A percentile compares a stretch with the other conserved stretches of the same genome.
Evolutionary conservation across 2,329 filamentous ascomycete species (phyloP).

Genomic region (Trichophyton rubrum): DNA sequence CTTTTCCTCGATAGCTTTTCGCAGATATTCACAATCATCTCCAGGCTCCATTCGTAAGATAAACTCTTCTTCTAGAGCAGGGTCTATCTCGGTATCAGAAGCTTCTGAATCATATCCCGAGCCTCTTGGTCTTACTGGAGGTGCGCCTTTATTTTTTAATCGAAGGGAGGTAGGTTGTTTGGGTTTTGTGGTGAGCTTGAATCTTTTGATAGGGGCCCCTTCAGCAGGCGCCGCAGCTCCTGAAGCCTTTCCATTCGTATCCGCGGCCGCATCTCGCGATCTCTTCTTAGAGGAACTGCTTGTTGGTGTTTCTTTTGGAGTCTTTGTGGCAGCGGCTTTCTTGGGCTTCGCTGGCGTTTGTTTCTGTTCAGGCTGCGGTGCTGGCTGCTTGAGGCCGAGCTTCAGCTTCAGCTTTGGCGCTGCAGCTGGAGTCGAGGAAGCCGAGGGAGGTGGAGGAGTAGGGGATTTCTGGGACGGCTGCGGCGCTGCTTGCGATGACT

Average conservation of each 20-base stretch:
- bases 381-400: slow-evolving; percentile 23
- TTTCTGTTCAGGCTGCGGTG: slow-evolving; percentile 9
- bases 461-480: slow-evolving; percentile 10
- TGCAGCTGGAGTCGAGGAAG: slow-evolving; percentile 15
- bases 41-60: slow-evolving; percentile 80
- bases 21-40: slow-evolving; percentile 71
- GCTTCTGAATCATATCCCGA: slow-evolving; percentile 96
- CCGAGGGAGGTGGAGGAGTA: slow-evolving; percentile 14
- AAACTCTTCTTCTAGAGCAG: slow-evolving; percentile 78
- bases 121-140: slow-evolving; percentile 58
- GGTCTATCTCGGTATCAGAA: slow-evolving; percentile 77
- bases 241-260: slow-evolving; percentile 3
- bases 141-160: slow-evolving; percentile 54
- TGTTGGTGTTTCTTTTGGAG: slow-evolving; percentile 6
- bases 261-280: slow-evolving; percentile 4
- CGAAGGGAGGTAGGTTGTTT: slow-evolving; percentile 39
- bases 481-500: slow-evolving; percentile 15
- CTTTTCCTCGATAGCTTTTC: slow-evolving; percentile 60
- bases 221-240: not conserved
- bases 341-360: slow-evolving; percentile 12
- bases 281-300: slow-evolving; percentile 13
- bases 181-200: slow-evolving; percentile 27
- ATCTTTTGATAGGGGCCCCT: slow-evolving; percentile 20
- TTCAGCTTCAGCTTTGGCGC: slow-evolving; percentile 33
- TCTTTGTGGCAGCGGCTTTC: slow-evolving; percentile 15